Evolutionary conservation across 78 protist species (phyloP).

Genomic region (Dictyostelium citrinum): DNA sequence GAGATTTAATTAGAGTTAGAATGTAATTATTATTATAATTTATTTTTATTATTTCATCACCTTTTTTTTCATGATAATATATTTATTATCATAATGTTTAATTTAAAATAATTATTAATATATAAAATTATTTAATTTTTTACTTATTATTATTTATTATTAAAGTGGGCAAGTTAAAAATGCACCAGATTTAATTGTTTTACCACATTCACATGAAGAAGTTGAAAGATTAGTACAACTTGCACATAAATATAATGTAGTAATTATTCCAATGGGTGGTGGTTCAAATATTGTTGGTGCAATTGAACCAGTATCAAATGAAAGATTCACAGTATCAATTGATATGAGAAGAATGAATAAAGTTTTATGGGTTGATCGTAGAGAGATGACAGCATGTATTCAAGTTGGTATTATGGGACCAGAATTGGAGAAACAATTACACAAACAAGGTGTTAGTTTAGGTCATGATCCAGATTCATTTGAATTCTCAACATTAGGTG

Average conservation of each 20-base stretch:
- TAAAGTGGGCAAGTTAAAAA: slow-evolving; percentile 39
- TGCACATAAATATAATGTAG: slow-evolving; percentile 81
- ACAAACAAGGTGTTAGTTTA: slow-evolving; percentile 72
- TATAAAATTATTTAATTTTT: not conserved
- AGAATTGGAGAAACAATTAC: slow-evolving; percentile 83
- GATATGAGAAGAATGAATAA: slow-evolving; percentile 90
- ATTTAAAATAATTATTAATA: too few species aligned
- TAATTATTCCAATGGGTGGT: slow-evolving; percentile 92
- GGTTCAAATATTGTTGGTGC: slow-evolving; percentile 90
- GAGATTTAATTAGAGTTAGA: slow-evolving; percentile 65
- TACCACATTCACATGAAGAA: slow-evolving; percentile 85
- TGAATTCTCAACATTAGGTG: slow-evolving; percentile 91
- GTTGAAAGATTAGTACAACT: slow-evolving; percentile 84
- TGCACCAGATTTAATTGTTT: slow-evolving; percentile 85
- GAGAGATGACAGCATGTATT: slow-evolving; percentile 85
- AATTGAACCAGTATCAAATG: slow-evolving; percentile 67
- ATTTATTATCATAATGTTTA: too few species aligned
- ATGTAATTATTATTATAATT: slow-evolving; percentile 8
- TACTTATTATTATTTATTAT: too few species aligned
- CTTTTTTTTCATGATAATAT: too few species aligned
- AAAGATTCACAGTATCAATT: slow-evolving; percentile 86
- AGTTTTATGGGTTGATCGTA: slow-evolving; percentile 88
- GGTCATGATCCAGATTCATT: slow-evolving; percentile 95
- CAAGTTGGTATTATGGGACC: slow-evolving; percentile 92
- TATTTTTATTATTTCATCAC: too few species aligned